Conservation (phyloP, 208 protist genomes). For the Acanthamoeba healyi region DNA sequence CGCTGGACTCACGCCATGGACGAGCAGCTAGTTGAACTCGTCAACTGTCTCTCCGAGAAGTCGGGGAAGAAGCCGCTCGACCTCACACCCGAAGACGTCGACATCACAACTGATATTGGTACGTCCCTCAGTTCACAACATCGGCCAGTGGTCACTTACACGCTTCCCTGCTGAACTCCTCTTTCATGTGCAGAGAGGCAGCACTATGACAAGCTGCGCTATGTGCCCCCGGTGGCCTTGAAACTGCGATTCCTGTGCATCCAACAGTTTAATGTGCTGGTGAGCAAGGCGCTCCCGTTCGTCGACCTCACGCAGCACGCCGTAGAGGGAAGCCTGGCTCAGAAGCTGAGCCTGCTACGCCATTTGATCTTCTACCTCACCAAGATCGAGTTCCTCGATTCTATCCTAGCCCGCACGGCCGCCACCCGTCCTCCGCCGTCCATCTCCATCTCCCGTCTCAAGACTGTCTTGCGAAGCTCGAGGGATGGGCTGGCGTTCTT, state of each 20-base stretch:
- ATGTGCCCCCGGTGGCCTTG: not conserved
- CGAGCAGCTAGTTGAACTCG: conserved; percentile 68
- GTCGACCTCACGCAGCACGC: not conserved
- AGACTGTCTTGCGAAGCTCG: conserved; percentile 1
- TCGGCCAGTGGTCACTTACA: not conserved
- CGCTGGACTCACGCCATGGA: conserved; percentile 55
- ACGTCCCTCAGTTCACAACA: not conserved
- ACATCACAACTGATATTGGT: not conserved
- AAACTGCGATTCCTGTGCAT: conserved; percentile 30
- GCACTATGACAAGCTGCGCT: conserved; percentile 18
- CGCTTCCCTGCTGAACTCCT: not conserved
- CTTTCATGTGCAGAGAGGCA: not conserved
- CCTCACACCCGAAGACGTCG: conserved; percentile 1
- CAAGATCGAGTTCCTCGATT: conserved; percentile 30
- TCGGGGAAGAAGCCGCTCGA: conserved; percentile 45
- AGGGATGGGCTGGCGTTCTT: not conserved
- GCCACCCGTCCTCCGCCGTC: not conserved
- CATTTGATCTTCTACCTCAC: conserved; percentile 41
- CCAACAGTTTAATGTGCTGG: conserved; percentile 23
- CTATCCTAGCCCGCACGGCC: conserved; percentile 9
- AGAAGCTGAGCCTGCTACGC: not conserved
- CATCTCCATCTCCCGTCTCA: conserved; percentile 36
- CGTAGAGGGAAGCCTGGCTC: conserved; percentile 9
- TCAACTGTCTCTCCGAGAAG: conserved; percentile 47
- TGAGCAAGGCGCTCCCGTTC: conserved; percentile 31